Evolutionary conservation across 2,329 filamentous ascomycete genomes (phyloP).

Genomic region (Emydomyces testavorans): DNA sequence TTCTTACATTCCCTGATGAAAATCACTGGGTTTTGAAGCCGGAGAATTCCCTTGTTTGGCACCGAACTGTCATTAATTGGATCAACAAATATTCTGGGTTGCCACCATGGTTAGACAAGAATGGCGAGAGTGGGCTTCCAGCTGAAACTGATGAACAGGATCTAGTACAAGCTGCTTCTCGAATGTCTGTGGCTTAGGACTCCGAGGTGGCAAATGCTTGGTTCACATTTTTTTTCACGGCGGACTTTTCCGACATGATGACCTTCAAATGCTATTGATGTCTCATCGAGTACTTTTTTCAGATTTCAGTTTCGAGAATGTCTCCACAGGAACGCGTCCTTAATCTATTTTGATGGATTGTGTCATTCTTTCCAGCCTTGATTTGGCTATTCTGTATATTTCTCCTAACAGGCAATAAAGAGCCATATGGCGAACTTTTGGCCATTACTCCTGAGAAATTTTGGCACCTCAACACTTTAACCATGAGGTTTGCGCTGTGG

Average conservation of each 20-base stretch:
- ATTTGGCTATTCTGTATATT: too few relatives aligned
- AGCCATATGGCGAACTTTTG: too few relatives aligned
- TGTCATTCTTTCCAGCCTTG: too few relatives aligned
- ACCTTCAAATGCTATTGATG: not conserved
- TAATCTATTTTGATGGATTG: too few relatives aligned
- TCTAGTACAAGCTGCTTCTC: not conserved
- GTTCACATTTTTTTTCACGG: not conserved
- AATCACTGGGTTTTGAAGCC: slow-evolving; percentile 79
- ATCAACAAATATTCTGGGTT: slow-evolving; percentile 47
- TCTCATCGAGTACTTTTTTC: too few relatives aligned
- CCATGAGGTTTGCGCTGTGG: too few relatives aligned
- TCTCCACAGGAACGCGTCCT: too few relatives aligned
- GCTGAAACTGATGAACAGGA: not conserved
- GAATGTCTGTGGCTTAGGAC: not conserved
- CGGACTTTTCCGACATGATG: not conserved
- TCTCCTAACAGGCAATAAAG: too few relatives aligned
- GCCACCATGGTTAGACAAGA: slow-evolving; percentile 9
- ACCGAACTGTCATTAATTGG: slow-evolving; percentile 71
- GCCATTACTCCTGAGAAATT: too few relatives aligned
- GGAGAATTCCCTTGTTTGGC: slow-evolving; percentile 86
- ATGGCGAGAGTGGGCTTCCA: slow-evolving; percentile 10
- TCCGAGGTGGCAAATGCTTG: not conserved
- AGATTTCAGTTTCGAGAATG: too few relatives aligned
- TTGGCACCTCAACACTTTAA: too few relatives aligned
- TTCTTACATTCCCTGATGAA: slow-evolving; percentile 72